Percentiles rank a stretch among this genome's conserved stretches.
phyloP scores from a whole-genome alignment of 2,329 filamentous ascomycete species.

The Ophiostoma ulmi region DNA sequence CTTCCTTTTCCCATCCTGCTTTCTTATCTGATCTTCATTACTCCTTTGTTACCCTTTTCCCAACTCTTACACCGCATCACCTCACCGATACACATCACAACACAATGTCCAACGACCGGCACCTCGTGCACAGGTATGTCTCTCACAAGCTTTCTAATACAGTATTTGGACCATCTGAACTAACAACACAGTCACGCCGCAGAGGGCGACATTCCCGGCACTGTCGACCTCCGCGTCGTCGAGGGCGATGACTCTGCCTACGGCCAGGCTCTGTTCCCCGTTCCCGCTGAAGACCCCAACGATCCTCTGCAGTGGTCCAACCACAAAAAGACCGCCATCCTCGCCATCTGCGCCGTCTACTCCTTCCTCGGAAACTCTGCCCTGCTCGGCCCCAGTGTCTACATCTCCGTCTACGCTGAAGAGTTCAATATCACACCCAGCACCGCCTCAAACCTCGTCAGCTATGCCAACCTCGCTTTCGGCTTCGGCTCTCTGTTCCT shows the following conservation, averaged over 20 bases:
- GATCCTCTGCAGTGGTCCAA: slow-evolving; percentile 55
- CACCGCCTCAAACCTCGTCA: slow-evolving; percentile 51
- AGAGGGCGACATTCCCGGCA: slow-evolving; percentile 31
- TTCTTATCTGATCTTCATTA: not conserved
- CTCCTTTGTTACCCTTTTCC: not conserved
- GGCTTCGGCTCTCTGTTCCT: slow-evolving; percentile 54
- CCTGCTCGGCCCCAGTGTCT: slow-evolving; percentile 53
- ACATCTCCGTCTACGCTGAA: slow-evolving; percentile 50
- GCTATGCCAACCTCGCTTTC: slow-evolving; percentile 56
- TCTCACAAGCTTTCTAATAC: not conserved
- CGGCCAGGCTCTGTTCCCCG: slow-evolving; percentile 56
- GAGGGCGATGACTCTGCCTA: slow-evolving; percentile 57
- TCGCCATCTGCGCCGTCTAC: slow-evolving; percentile 50
- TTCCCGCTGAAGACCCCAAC: slow-evolving; percentile 57
- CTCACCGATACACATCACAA: not conserved
- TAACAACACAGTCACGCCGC: slow-evolving; percentile 30
- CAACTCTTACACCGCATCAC: not conserved
- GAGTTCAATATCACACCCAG: slow-evolving; percentile 48
- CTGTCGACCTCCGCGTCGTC: slow-evolving; percentile 33
- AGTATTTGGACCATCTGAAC: not conserved
- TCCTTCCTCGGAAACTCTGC: slow-evolving; percentile 56
- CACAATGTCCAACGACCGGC: not conserved
- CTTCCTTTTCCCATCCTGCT: not conserved
- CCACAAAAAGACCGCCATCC: slow-evolving; percentile 53
- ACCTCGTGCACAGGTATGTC: slow-evolving; percentile 4